Percentiles rank a stretch among this genome's conserved stretches.
Evolutionary conservation across 495 filamentous ascomycete genomes (phyloP).

Genomic region (Poronia punctata): DNA sequence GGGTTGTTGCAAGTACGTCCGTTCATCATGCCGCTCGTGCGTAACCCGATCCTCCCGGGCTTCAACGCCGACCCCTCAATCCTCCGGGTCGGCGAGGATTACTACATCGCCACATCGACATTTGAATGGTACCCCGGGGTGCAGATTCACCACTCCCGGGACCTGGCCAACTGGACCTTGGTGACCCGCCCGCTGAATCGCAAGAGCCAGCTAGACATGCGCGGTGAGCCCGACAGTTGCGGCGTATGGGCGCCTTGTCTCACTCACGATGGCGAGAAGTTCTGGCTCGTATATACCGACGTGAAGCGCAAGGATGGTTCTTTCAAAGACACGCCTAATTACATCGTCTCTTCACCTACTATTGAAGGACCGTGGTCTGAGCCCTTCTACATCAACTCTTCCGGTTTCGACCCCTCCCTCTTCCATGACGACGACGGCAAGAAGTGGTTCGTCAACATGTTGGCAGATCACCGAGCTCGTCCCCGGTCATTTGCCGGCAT

Average conservation of each 20-base stretch:
- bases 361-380: constrained; percentile 52
- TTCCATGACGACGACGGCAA: constrained; percentile 52
- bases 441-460: constrained; percentile 51
- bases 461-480: constrained; percentile 44
- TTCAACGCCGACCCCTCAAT: constrained; percentile 59
- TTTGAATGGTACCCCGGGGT: constrained; percentile 58
- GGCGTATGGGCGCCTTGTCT: constrained; percentile 60
- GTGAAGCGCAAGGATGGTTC: constrained; percentile 51
- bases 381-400: constrained; percentile 46
- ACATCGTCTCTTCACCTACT: constrained; percentile 39
- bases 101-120: constrained; percentile 57
- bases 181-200: constrained; percentile 53
- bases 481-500: constrained; percentile 40
- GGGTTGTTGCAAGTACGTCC: no score
- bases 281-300: constrained; percentile 51
- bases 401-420: constrained; percentile 51
- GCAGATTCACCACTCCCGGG: constrained; percentile 51
- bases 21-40: constrained; percentile 34
- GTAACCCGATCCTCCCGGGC: constrained; percentile 56
- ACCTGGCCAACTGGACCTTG: constrained; percentile 53
- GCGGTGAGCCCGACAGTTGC: constrained; percentile 50
- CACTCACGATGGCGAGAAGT: constrained; percentile 49
- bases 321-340: constrained; percentile 51
- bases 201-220: constrained; percentile 55
- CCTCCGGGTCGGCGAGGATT: constrained; percentile 48